These are phyloP conservation scores for Leccinum boreale DNA, from an alignment of 768 basidiomycete species.

Conservation along the genomic window DNA sequence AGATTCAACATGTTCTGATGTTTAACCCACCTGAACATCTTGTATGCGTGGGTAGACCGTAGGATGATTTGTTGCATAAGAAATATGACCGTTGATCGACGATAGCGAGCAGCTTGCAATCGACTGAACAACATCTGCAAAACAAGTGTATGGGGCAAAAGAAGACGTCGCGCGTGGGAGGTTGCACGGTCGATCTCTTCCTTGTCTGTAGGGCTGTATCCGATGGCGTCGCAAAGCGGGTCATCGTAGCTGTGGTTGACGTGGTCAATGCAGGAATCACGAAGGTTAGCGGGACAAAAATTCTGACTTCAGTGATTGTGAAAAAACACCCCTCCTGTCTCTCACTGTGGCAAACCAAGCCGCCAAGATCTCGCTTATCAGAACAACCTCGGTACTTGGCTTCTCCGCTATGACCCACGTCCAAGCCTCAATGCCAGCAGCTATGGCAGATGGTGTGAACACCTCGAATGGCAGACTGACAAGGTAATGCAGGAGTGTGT, in stretches of 20 bases:
- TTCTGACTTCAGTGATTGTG: conserved; percentile 70
- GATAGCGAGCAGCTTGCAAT: conserved; percentile 90
- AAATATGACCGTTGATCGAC: conserved; percentile 78
- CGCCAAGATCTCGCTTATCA: conserved; percentile 82
- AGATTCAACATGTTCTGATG: not conserved
- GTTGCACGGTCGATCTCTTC: conserved; percentile 72
- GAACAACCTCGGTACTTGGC: conserved; percentile 72
- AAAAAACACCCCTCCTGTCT: conserved; percentile 80
- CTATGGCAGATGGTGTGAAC: conserved; percentile 81
- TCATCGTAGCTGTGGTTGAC: conserved; percentile 65
- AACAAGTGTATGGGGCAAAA: conserved; percentile 81
- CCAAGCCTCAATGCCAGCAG: conserved; percentile 92
- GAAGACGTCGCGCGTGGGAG: conserved; percentile 65
- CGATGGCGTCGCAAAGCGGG: conserved; percentile 82
- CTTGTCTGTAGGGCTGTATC: conserved; percentile 89
- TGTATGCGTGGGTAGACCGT: conserved; percentile 69
- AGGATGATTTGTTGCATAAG: conserved; percentile 82
- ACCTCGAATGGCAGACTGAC: conserved; percentile 87
- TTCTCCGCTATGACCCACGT: conserved; percentile 92
- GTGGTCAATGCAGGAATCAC: conserved; percentile 5
- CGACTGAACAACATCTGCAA: conserved; percentile 88
- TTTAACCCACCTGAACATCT: conserved; percentile 64
- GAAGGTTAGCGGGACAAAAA: conserved; percentile 9
- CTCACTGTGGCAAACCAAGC: conserved; percentile 86
- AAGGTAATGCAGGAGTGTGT: conserved; percentile 81